Evolutionary conservation across 2,329 filamentous ascomycete genomes (phyloP), one percentile per base, ranked within the genome.

Genomic region (Paraphaeosphaeria minitans): DNA sequence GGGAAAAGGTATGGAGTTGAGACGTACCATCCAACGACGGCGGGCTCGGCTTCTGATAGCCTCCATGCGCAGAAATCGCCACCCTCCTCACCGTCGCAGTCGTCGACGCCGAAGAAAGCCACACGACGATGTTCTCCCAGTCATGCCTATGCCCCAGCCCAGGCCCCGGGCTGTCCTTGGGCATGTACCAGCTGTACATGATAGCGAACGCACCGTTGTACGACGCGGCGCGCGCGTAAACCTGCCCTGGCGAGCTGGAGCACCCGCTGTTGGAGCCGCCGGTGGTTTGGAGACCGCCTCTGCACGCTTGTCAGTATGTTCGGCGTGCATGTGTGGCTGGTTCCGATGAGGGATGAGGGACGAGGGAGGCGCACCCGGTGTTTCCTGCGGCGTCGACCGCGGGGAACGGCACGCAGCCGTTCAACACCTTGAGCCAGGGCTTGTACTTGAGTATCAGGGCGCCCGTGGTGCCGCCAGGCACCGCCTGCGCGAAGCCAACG

Each of bases 341-440:
- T 16, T 1, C 8, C 16, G n/a, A 7, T 9, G n/a, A 12, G n/a
- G 27, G 29, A n/a, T n/a, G n/a, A 16, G 14, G 24, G 39, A 10
- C n/a, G 14, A 37, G 10, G 12, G 6, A 31, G 29, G 65, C 78
- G 59, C 71, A 87, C 85, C 81, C 78, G 16, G 83, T 87, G 64
- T 88, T 80, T 2, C 86, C 87, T 0, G 76, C 71, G 0, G 79
- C 79, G 61, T 89, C 83, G 1, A 89, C 86, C 1, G 83, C 86
- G 0, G 86, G 85, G 67, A 86, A 89, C 0, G 86, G 85, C 9
- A 88, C 85, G 61, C 86, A 89, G 47, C 86, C 86, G 64, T 84
- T 84, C 19, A 80, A 78, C 5, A 87, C 82, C 12, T 85, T 65
- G 6, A 87, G 77, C 54, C 77, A 80, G 0, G 85, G 85, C 73